A percentile compares a stretch with the other conserved stretches of the same genome.
Evolutionary conservation across 1,284 basidiomycete species (phyloP).

Genomic region (Sporisorium sorghi): DNA sequence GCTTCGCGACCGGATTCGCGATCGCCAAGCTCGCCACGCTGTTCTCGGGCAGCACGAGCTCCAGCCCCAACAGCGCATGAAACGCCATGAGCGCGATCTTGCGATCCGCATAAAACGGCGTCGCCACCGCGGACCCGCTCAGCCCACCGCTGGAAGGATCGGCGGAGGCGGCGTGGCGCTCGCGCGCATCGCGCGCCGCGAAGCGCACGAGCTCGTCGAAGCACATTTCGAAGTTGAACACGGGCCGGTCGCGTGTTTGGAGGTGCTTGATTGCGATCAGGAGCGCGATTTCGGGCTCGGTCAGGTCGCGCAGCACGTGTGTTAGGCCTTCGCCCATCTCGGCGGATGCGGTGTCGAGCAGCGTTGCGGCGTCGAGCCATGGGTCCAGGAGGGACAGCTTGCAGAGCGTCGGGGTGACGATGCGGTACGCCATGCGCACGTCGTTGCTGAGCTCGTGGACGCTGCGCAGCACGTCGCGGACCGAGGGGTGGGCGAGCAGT

Average conservation of each 20-base stretch:
- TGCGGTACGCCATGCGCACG: slow-evolving; percentile 45
- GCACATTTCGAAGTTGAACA: slow-evolving; percentile 68
- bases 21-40: slow-evolving; percentile 24
- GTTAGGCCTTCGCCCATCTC: slow-evolving; percentile 28
- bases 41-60: slow-evolving; percentile 39
- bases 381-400: slow-evolving; percentile 12
- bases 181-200: slow-evolving; percentile 31
- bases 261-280: slow-evolving; percentile 66
- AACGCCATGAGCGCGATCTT: slow-evolving; percentile 46
- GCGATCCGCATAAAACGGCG: slow-evolving; percentile 36
- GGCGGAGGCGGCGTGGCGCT: slow-evolving; percentile 26
- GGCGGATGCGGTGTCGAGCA: slow-evolving; percentile 23
- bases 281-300: slow-evolving; percentile 59
- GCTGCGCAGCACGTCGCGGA: slow-evolving; percentile 35
- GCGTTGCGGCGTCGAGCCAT: slow-evolving; percentile 4
- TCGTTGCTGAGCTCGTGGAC: slow-evolving; percentile 57
- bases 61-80: slow-evolving; percentile 31
- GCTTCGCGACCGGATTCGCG: slow-evolving; percentile 34
- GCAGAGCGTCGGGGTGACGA: slow-evolving; percentile 26
- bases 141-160: neutral
- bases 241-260: slow-evolving; percentile 50
- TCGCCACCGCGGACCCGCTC: slow-evolving; percentile 14
- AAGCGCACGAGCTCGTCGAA: slow-evolving; percentile 60
- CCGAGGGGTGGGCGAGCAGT: slow-evolving; percentile 28
- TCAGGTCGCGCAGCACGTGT: slow-evolving; percentile 45